phyloP scores from a whole-genome alignment of 73 alveolate genomes.

The Symbiodinium natans region DNA sequence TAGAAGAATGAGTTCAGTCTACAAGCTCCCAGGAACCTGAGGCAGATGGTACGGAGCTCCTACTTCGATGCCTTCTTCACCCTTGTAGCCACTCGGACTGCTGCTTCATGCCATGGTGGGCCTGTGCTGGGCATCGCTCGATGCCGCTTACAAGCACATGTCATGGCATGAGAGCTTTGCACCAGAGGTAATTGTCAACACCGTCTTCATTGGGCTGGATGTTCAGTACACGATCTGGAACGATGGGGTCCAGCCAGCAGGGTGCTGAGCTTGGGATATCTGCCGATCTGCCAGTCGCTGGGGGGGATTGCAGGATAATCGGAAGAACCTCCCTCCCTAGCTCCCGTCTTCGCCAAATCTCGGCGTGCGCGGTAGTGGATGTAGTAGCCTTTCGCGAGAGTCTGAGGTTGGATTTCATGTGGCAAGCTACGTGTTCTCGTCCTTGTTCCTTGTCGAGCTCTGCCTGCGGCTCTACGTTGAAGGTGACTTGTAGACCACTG shows the following conservation, averaged over 20 bases:
- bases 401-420: background rate
- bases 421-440: background rate
- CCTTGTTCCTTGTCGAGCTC: background rate
- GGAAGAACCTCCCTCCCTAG: too few relatives aligned
- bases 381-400: background rate
- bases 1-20: too few relatives aligned
- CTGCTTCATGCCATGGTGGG: too few relatives aligned
- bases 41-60: background rate
- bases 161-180: too few relatives aligned
- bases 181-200: background rate
- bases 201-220: background rate
- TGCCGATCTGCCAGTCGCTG: too few relatives aligned
- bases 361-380: too few relatives aligned
- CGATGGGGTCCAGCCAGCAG: background rate
- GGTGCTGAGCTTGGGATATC: background rate
- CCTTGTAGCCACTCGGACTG: background rate
- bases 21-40: background rate
- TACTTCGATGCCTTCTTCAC: slow-evolving; percentile 9
- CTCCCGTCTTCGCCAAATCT: too few relatives aligned
- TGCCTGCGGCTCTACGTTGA: background rate
- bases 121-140: too few relatives aligned
- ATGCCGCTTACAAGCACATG: too few relatives aligned
- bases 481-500: background rate
- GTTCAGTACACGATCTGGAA: slow-evolving; percentile 4
- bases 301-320: too few relatives aligned